phyloP scores from a whole-genome alignment of 371 early-diverging fungal genomes.

The Dinochytrium kinnereticum region DNA sequence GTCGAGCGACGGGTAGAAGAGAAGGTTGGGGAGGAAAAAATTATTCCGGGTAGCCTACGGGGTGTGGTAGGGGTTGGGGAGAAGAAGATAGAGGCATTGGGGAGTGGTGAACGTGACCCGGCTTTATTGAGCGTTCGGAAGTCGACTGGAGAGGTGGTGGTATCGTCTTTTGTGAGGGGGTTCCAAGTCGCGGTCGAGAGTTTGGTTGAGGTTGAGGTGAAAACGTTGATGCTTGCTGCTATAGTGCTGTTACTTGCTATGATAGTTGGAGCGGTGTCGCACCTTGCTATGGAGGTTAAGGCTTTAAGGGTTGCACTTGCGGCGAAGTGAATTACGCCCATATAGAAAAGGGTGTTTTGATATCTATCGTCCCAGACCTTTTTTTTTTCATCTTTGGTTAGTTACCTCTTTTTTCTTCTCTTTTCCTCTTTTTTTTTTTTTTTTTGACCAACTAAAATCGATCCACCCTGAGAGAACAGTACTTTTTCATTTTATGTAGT shows the following conservation, averaged over 20 bases:
- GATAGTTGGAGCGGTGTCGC: background rate
- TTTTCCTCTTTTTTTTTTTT: too few species aligned
- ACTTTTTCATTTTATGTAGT: too few species aligned
- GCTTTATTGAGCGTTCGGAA: background rate
- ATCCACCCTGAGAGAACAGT: too few species aligned
- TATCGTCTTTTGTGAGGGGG: too few species aligned
- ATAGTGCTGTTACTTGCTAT: background rate
- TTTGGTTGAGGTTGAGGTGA: background rate
- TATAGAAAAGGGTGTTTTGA: background rate
- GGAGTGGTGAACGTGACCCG: background rate
- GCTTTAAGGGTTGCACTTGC: background rate
- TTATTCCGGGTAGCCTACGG: background rate
- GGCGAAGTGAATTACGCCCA: background rate
- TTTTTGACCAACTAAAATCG: too few species aligned
- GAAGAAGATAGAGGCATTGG: conserved; percentile 2
- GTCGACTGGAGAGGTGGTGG: background rate
- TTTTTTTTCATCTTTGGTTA: too few species aligned
- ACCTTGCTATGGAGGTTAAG: background rate
- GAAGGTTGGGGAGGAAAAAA: too few species aligned
- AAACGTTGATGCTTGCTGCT: background rate
- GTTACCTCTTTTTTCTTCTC: too few species aligned
- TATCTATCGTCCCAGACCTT: background rate
- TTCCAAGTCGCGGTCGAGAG: background rate
- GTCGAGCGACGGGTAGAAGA: background rate
- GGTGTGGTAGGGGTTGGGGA: background rate